phyloP scores from a whole-genome alignment of 2,329 filamentous ascomycete species.

The Neonectria sp. region DNA sequence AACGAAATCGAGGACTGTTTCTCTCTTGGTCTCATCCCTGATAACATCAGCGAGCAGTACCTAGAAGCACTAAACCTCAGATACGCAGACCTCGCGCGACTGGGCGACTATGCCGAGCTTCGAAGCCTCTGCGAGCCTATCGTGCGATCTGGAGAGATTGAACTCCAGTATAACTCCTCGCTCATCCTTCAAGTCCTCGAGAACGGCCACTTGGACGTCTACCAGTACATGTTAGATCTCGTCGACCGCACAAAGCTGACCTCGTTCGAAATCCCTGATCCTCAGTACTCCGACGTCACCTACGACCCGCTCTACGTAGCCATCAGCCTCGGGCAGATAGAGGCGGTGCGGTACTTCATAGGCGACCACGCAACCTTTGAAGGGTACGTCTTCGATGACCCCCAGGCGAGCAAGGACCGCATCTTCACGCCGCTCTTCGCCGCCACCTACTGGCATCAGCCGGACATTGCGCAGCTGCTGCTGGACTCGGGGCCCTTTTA shows the following conservation, averaged over 20 bases:
- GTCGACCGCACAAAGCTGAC: slow-evolving; percentile 43
- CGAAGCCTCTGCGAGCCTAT: slow-evolving; percentile 49
- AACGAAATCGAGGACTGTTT: slow-evolving; percentile 49
- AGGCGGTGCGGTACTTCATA: slow-evolving; percentile 35
- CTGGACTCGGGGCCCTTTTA: slow-evolving; percentile 39
- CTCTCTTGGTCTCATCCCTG: slow-evolving; percentile 41
- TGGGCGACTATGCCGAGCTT: slow-evolving; percentile 43
- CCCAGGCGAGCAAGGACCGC: slow-evolving; percentile 18
- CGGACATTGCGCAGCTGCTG: slow-evolving; percentile 43
- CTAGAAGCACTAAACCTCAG: slow-evolving; percentile 39
- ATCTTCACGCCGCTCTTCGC: slow-evolving; percentile 49
- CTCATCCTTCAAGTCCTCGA: slow-evolving; percentile 48
- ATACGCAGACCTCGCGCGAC: slow-evolving; percentile 44
- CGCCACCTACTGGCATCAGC: slow-evolving; percentile 47
- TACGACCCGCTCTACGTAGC: slow-evolving; percentile 49
- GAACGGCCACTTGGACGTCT: slow-evolving; percentile 42
- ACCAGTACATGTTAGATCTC: slow-evolving; percentile 48
- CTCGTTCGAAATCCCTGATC: slow-evolving; percentile 18
- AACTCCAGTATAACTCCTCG: slow-evolving; percentile 39
- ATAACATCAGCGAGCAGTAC: slow-evolving; percentile 33
- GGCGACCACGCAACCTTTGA: slow-evolving; percentile 39
- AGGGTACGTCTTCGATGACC: slow-evolving; percentile 38
- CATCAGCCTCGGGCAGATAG: slow-evolving; percentile 46
- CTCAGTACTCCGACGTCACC: slow-evolving; percentile 45
- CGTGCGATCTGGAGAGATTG: slow-evolving; percentile 46